Evolutionary conservation across 305 asterid species (phyloP).

Genomic region (Nicotiana rustica): DNA sequence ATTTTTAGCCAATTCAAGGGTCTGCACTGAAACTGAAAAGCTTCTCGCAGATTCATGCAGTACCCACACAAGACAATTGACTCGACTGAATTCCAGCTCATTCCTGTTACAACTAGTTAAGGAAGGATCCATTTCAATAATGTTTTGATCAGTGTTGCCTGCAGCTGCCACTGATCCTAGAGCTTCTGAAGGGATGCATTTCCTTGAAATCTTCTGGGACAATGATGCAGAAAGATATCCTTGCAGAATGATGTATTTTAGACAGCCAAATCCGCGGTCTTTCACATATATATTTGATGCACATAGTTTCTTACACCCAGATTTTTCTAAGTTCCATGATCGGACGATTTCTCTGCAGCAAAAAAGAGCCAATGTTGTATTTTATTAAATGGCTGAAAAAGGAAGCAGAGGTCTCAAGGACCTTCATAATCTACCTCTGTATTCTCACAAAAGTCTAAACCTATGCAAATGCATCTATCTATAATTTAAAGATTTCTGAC

Average conservation of each 20-base stretch:
- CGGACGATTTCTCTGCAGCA: conserved; percentile 53
- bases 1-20: conserved; percentile 53
- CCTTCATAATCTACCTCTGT: neutral
- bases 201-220: conserved; percentile 36
- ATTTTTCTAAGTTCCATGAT: conserved; percentile 43
- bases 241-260: conserved; percentile 37
- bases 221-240: conserved; percentile 37
- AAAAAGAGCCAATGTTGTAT: conserved; percentile 26
- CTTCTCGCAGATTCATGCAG: conserved; percentile 74
- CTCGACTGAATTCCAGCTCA: conserved; percentile 58
- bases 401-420: conserved; percentile 4
- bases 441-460: neutral
- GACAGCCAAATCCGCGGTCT: conserved; percentile 45
- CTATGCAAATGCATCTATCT: neutral
- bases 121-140: conserved; percentile 44
- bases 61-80: conserved; percentile 60
- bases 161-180: conserved; percentile 50
- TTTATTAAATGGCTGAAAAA: conserved; percentile 6
- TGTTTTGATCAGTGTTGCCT: conserved; percentile 42
- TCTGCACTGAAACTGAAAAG: conserved; percentile 60
- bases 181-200: conserved; percentile 52
- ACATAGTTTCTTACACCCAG: conserved; percentile 38
- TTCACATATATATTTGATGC: conserved; percentile 44
- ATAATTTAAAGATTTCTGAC: conserved; percentile 11
- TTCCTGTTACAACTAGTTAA: conserved; percentile 34